Conservation (phyloP, 305 asterid species). For the Ruellia speciosa region DNA sequence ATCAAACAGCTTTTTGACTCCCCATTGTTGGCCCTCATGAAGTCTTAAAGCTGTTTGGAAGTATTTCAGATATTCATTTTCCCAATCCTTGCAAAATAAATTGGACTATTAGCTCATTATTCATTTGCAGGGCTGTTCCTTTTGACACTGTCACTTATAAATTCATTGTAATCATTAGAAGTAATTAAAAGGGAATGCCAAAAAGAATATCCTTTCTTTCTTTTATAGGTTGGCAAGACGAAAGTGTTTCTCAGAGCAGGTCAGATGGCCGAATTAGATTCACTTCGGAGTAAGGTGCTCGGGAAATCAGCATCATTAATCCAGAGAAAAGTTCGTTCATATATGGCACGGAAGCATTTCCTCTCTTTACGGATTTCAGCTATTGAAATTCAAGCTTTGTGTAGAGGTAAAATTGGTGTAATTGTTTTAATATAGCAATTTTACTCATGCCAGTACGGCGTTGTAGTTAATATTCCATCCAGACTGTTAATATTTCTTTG, state of each 20-base stretch:
- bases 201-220: constrained; percentile 10
- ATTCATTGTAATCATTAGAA: too few relatives aligned
- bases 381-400: constrained; percentile 53
- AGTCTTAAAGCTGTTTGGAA: background rate
- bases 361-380: constrained; percentile 42
- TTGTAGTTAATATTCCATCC: constrained; percentile 7
- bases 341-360: constrained; percentile 45
- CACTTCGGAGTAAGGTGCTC: constrained; percentile 56
- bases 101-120: too few relatives aligned
- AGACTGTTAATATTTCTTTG: constrained; percentile 12
- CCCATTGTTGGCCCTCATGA: background rate
- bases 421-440: constrained; percentile 8
- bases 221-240: constrained; percentile 77
- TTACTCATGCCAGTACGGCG: constrained; percentile 4
- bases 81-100: background rate
- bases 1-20: background rate
- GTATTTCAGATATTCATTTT: background rate
- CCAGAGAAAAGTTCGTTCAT: constrained; percentile 59
- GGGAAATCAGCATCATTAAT: constrained; percentile 62
- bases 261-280: constrained; percentile 88
- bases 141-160: too few relatives aligned
- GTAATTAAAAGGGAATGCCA: too few relatives aligned
- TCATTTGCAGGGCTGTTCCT: too few relatives aligned
- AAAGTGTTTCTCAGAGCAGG: constrained; percentile 95
- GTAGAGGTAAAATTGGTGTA: constrained; percentile 54